These are phyloP conservation scores for Cercospora brassicicola DNA, from an alignment of 2,329 filamentous ascomycete genomes.

Conservation along the genomic window DNA sequence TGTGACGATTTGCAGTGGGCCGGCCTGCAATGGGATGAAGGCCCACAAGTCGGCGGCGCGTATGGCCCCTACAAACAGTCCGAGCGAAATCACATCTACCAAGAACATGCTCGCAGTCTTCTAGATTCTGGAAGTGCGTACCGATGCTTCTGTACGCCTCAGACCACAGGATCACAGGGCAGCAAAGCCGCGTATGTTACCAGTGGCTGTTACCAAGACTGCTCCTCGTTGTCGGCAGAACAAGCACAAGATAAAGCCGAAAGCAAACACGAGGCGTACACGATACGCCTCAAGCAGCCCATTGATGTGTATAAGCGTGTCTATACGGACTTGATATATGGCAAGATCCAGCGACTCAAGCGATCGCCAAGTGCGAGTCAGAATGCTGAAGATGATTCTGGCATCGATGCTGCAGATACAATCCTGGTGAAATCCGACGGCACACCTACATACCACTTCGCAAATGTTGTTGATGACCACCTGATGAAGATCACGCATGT, in stretches of 20 bases:
- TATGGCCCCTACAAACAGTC: constrained; percentile 90
- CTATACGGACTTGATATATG: constrained; percentile 80
- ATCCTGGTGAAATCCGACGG: constrained; percentile 90
- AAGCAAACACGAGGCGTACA: constrained; percentile 65
- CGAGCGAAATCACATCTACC: constrained; percentile 72
- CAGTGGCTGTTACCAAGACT: constrained; percentile 70
- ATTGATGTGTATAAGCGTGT: constrained; percentile 56
- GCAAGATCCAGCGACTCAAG: constrained; percentile 54
- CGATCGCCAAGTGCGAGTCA: constrained; percentile 31
- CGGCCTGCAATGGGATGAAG: constrained; percentile 91
- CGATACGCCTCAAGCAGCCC: constrained; percentile 72
- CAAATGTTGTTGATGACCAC: constrained; percentile 95
- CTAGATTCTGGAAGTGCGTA: constrained; percentile 75
- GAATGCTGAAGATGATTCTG: constrained; percentile 36
- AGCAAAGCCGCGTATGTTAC: constrained; percentile 62
- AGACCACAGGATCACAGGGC: constrained; percentile 46
- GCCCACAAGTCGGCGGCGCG: constrained; percentile 76
- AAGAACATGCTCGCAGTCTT: constrained; percentile 66
- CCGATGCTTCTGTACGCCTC: constrained; percentile 81
- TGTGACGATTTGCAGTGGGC: constrained; percentile 84
- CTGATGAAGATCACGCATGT: constrained; percentile 95
- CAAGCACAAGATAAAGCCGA: constrained; percentile 71
- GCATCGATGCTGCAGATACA: constrained; percentile 70
- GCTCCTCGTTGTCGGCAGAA: constrained; percentile 63
- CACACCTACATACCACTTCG: constrained; percentile 92